Evolutionary conservation across 805 yeast species (phyloP), one percentile per base, ranked within the genome.

Genomic region (Ogataea parapolymorpha): DNA sequence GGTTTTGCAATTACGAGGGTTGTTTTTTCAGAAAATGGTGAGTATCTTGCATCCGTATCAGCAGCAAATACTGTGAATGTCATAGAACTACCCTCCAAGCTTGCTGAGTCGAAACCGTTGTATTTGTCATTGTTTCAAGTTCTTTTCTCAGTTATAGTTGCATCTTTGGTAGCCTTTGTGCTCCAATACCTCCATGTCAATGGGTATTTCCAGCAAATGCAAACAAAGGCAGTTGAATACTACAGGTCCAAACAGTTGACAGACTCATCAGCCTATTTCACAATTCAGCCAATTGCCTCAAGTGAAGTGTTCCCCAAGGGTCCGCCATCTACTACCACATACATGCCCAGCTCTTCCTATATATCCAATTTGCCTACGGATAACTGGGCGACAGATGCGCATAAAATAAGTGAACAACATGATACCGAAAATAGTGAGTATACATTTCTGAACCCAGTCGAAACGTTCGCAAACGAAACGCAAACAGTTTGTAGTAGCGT

Each of bases 51-150:
- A 3, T 75, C 87, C 16, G 82, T 79, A 0, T 82, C 91, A 25
- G 95, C 90, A 1, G 85, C 93, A 3, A 81, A 83, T 46, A 72
- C 87, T 1, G 74, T 88, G 22, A 78, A 74, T 50, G 78, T 87
- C 7, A 63, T 81, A 42, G 70, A 67, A 42, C 59, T 87, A 15
- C 90, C 93, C 3, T 64, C 61, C 17, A 71, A 70, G 16, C 69
- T 69, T 45, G 63, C 73, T 1, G 56, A 56, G 4, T 66, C 76
- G 6, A 64, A 61, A 41, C 70, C 77, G 6, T 45, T 59, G 7
- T 35, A 58, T 22, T 29, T 52, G 12, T 50, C 63, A 2, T 30
- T 61, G 10, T 40, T 63, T 25, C 59, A 60, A 26, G 40, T 55
- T 25, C 12, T 63, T 1, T 18, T 59, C 3, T 55, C 61, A 0